Base-by-base conservation (phyloP, 2,329 filamentous ascomycete species). In the Botrytis fabae region DNA sequence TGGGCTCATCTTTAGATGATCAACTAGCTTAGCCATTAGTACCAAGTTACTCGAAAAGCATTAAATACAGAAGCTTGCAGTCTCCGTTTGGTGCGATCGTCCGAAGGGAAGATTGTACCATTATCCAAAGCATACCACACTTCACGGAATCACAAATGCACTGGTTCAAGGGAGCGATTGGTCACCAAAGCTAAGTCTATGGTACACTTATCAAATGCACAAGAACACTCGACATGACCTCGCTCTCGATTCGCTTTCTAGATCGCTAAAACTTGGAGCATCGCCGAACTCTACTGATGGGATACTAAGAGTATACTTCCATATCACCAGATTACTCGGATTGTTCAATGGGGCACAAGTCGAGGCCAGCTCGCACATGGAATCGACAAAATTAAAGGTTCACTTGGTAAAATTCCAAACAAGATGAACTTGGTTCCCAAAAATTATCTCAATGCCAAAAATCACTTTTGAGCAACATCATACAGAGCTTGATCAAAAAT, bases 31-130 rank as follows among this genome's bases (percentile, higher is more conserved):
- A 4, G 14, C n/a, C n/a, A 57, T 10, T 8, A 28, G n/a, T 18
- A 18, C 14, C 14, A 18, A 8, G 1, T 8, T 28, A 0, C n/a
- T 14, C 44, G 16, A 57, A 28, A 28, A 8, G n/a, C 12, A 57
- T 14, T n/a, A 16, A 9, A 1, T 6, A 6, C 16, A 44, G 42
- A 18, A 1, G 16, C 7, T 44, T 6, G 16, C 6, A 6, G 1
- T 44, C 18, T 44, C 18, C 5, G 18, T 44, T 44, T 1, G 5
- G 42, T 44, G 42, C 16, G 42, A 44, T 44, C 4, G 42, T 16
- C 16, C 42, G 0, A 51, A 51, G 46, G 46, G 6, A 51, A 51
- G 22, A 51, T 3, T 51, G 0, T 14, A 51, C 46, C 22, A n/a
- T n/a, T 14, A 25, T 12, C 22, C 10, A 51, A 25, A 9, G 0